Conservation (phyloP, 2,329 filamentous ascomycete genomes). For the Geosmithia morbida region DNA sequence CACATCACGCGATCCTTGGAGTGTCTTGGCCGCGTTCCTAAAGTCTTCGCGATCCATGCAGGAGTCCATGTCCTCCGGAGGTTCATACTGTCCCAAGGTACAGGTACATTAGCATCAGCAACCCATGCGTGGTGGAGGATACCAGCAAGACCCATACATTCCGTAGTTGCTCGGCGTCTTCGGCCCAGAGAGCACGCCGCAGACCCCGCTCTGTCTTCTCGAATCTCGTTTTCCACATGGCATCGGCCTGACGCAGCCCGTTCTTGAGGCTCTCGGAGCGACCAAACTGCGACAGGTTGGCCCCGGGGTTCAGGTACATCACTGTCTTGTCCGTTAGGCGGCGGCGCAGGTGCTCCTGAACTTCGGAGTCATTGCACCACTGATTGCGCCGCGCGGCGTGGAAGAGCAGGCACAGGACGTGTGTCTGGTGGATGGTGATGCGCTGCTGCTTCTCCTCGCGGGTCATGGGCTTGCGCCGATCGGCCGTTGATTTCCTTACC, state of each 20-base stretch:
- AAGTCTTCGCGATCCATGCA: constrained; percentile 63
- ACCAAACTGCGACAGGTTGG: constrained; percentile 57
- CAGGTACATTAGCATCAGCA: neutral
- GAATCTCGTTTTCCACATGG: constrained; percentile 56
- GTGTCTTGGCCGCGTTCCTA: constrained; percentile 46
- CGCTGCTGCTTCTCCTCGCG: constrained; percentile 41
- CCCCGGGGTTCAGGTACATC: constrained; percentile 52
- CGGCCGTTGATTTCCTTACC: constrained; percentile 13
- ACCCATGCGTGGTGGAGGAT: neutral
- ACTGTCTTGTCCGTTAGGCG: constrained; percentile 53
- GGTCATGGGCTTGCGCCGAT: constrained; percentile 34
- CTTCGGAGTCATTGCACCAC: constrained; percentile 70
- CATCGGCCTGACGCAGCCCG: constrained; percentile 56
- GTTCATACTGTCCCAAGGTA: constrained; percentile 28
- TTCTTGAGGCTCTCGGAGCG: constrained; percentile 64
- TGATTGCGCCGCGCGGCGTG: constrained; percentile 66
- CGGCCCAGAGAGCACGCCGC: constrained; percentile 60
- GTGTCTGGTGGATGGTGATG: constrained; percentile 70
- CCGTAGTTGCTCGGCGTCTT: constrained; percentile 44
- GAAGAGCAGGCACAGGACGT: constrained; percentile 68
- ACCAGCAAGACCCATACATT: constrained; percentile 23
- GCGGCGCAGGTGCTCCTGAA: constrained; percentile 51
- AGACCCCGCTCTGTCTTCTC: constrained; percentile 57
- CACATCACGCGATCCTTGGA: constrained; percentile 75
- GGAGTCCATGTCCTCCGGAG: constrained; percentile 50